phyloP scores from a whole-genome alignment of 2,329 filamentous ascomycete species.

The Ambrosiella xylebori region DNA sequence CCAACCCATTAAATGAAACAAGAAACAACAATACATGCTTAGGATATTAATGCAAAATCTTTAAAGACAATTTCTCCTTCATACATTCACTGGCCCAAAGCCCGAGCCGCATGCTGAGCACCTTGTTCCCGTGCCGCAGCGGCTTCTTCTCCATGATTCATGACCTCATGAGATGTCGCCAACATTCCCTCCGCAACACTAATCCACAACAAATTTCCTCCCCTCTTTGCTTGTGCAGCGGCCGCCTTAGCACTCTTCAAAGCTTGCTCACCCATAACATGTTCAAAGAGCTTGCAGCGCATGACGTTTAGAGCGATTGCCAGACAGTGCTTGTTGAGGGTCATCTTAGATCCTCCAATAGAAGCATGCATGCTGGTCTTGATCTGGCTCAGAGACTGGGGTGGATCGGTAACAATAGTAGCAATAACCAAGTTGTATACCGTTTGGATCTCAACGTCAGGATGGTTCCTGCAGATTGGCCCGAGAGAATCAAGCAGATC shows the following conservation, averaged over 20 bases:
- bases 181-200: constrained; percentile 69
- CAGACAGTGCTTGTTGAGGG: constrained; percentile 63
- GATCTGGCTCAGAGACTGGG: constrained; percentile 51
- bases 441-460: constrained; percentile 57
- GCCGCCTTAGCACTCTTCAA: constrained; percentile 59
- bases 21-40: background rate
- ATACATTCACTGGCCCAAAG: constrained; percentile 4
- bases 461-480: constrained; percentile 48
- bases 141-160: constrained; percentile 40
- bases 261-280: constrained; percentile 64
- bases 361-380: constrained; percentile 65
- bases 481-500: constrained; percentile 48
- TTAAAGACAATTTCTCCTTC: background rate
- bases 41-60: no score
- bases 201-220: constrained; percentile 58
- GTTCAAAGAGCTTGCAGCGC: constrained; percentile 65
- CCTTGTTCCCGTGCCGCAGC: constrained; percentile 25
- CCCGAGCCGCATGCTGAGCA: constrained; percentile 15
- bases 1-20: background rate
- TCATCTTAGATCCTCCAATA: constrained; percentile 49
- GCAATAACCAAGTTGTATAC: constrained; percentile 64
- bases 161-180: constrained; percentile 55
- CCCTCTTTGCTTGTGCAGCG: constrained; percentile 48
- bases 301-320: constrained; percentile 73
- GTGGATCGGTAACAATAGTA: constrained; percentile 43